Conservation (phyloP, 345 rosid genomes). For the Rhodamnia rubescens region DNA sequence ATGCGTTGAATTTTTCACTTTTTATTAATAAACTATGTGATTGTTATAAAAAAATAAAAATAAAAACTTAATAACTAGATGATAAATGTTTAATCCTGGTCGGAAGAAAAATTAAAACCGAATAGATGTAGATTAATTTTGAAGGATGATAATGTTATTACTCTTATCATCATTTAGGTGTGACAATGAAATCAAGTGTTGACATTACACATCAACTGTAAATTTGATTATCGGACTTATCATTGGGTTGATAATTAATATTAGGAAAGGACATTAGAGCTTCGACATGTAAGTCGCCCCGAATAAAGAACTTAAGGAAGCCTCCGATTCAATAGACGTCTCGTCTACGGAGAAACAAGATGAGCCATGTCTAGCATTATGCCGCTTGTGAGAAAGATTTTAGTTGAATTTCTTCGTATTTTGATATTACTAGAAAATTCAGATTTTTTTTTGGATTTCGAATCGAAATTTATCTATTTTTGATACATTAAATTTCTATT, state of each 20-base stretch:
- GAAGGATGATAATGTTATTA: background rate
- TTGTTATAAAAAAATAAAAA: background rate
- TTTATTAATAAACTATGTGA: no score
- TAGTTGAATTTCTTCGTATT: background rate
- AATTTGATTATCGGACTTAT: background rate
- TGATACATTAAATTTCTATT: no score
- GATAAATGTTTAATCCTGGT: background rate
- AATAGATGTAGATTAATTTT: background rate
- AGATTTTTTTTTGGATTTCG: no score
- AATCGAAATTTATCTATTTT: no score
- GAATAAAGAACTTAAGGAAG: no score
- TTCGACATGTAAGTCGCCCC: no score
- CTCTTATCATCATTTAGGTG: background rate
- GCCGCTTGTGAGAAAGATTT: background rate
- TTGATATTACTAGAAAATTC: no score
- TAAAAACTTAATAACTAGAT: background rate
- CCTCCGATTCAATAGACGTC: no score
- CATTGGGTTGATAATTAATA: background rate
- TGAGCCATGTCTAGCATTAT: no score
- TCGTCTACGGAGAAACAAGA: no score
- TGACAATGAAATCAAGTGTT: background rate
- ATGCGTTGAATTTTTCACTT: no score
- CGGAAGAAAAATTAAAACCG: background rate
- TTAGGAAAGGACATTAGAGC: background rate
- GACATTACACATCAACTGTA: background rate